Evolutionary conservation across 768 basidiomycete species (phyloP).

Genomic region (Leccinum arenicola): DNA sequence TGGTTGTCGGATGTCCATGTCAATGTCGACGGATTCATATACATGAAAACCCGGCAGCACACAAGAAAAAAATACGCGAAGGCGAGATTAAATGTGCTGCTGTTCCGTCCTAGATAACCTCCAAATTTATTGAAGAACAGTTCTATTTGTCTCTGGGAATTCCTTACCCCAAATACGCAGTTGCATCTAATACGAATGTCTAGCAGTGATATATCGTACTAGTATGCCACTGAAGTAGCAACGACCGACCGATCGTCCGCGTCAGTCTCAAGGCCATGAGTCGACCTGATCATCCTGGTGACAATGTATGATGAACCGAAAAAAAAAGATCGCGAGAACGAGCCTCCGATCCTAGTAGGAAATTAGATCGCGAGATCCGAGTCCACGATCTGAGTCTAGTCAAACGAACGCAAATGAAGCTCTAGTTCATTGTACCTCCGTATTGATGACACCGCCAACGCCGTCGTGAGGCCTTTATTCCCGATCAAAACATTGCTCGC

Average conservation of each 20-base stretch:
- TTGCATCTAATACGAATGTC: not conserved
- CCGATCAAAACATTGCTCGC: conserved; percentile 7
- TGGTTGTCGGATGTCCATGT: too few relatives aligned
- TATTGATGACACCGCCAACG: conserved; percentile 19
- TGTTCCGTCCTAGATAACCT: too few relatives aligned
- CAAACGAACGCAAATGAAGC: conserved; percentile 9
- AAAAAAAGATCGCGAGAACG: not conserved
- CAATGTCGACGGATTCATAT: too few relatives aligned
- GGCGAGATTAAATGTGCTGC: too few relatives aligned
- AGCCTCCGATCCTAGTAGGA: not conserved
- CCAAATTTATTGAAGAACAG: too few relatives aligned
- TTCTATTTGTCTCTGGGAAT: not conserved
- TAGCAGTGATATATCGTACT: not conserved
- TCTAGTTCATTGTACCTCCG: conserved; percentile 13
- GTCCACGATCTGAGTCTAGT: not conserved
- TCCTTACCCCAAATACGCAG: not conserved
- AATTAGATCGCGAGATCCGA: not conserved
- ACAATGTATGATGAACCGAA: not conserved
- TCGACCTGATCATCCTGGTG: not conserved
- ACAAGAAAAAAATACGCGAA: too few relatives aligned
- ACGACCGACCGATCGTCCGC: not conserved
- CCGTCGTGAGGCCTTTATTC: conserved; percentile 22
- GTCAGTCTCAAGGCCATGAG: not conserved
- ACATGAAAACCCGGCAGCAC: too few relatives aligned
- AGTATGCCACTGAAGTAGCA: not conserved